Percentiles rank a stretch among this genome's conserved stretches.
Conservation (phyloP, 495 filamentous ascomycete species). For the Penicillium alfredii region DNA sequence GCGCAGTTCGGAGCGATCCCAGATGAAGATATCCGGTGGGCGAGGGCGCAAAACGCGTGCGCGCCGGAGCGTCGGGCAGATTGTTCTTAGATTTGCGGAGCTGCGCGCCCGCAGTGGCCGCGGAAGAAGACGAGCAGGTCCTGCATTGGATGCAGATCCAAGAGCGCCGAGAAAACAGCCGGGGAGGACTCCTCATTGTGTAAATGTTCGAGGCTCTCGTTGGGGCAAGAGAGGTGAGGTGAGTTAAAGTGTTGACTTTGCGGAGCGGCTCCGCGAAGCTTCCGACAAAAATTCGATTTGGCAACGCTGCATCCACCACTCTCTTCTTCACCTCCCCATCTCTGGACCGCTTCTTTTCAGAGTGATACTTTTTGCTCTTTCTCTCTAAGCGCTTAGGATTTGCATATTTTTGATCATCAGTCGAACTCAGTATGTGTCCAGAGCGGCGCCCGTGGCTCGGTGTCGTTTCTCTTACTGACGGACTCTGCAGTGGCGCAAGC, state of each 20-base stretch:
- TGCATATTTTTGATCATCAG: too few relatives aligned
- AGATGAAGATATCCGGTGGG: constrained; percentile 92
- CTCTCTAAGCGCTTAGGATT: too few relatives aligned
- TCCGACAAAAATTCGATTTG: constrained; percentile 22
- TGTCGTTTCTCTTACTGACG: too few relatives aligned
- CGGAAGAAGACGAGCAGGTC: constrained; percentile 26
- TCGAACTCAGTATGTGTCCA: too few relatives aligned
- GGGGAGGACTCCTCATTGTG: constrained; percentile 24
- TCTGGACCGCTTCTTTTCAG: too few relatives aligned
- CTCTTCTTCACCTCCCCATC: constrained; percentile 5
- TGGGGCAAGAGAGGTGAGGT: too few relatives aligned
- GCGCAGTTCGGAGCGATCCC: constrained; percentile 81
- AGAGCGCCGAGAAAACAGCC: constrained; percentile 30
- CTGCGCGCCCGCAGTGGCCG: constrained; percentile 16
- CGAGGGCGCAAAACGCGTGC: constrained; percentile 93
- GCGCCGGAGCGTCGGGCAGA: constrained; percentile 58
- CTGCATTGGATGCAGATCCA: constrained; percentile 43
- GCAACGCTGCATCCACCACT: constrained; percentile 13
- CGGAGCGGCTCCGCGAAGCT: constrained; percentile 28
- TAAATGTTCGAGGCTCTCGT: too few relatives aligned
- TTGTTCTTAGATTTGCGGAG: constrained; percentile 30
- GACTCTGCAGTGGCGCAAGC: constrained; percentile 30
- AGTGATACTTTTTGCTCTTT: too few relatives aligned
- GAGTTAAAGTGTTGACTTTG: too few relatives aligned
- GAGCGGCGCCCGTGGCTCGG: too few relatives aligned